phyloP scores from a whole-genome alignment of 345 rosid genomes.

The Raphanus sativus region DNA sequence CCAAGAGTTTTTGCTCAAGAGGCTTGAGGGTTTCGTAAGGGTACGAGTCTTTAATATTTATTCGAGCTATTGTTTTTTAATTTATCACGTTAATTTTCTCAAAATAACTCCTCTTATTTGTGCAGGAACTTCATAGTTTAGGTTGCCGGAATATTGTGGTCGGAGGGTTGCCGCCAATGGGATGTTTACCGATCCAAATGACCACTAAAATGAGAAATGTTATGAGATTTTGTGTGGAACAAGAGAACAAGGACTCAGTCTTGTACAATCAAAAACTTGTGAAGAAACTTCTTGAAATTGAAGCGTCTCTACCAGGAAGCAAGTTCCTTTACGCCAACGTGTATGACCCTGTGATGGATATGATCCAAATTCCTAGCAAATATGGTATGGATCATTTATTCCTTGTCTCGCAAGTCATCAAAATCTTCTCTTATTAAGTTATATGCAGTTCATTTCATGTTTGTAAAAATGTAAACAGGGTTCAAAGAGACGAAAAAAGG shows the following conservation, averaged over 20 bases:
- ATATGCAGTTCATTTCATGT: background rate
- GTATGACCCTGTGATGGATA: constrained; percentile 47
- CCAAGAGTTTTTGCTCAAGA: constrained; percentile 48
- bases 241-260: constrained; percentile 47
- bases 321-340: constrained; percentile 44
- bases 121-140: constrained; percentile 45
- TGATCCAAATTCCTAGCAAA: constrained; percentile 45
- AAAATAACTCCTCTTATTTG: background rate
- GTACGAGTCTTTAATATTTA: constrained; percentile 22
- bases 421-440: background rate
- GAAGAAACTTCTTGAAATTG: constrained; percentile 30
- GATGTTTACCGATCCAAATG: constrained; percentile 60
- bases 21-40: constrained; percentile 33
- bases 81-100: background rate
- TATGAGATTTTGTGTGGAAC: constrained; percentile 42
- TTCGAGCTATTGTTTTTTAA: background rate
- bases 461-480: constrained; percentile 32
- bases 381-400: constrained; percentile 34
- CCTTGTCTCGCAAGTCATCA: background rate
- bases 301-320: constrained; percentile 45
- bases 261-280: constrained; percentile 49
- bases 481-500: constrained; percentile 46
- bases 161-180: constrained; percentile 59
- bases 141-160: constrained; percentile 47
- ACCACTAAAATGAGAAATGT: background rate